phyloP scores from a whole-genome alignment of 2,329 filamentous ascomycete species.

The Calonectria multiphialidica region DNA sequence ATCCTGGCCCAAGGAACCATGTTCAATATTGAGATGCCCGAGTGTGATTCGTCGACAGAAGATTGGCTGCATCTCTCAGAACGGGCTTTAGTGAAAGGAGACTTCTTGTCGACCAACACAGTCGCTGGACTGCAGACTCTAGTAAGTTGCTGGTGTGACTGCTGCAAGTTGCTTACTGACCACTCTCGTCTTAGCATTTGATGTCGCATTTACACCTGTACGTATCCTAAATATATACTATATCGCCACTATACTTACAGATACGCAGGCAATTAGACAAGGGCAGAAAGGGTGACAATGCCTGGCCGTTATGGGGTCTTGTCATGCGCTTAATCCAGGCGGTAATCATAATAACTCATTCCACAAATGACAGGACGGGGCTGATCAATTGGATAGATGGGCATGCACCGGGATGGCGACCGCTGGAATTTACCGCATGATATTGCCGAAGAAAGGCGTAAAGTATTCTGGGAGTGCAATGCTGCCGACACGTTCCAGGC shows the following conservation, averaged over 20 bases:
- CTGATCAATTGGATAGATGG: not conserved
- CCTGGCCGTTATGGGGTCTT: not conserved
- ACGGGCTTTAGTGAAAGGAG: not conserved
- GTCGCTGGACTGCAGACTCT: not conserved
- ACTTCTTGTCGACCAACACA: not conserved
- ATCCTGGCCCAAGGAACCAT: not conserved
- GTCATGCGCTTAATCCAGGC: not conserved
- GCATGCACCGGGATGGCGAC: not conserved
- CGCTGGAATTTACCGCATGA: not conserved
- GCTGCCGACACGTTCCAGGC: not conserved
- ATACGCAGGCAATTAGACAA: not conserved
- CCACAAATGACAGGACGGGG: not conserved
- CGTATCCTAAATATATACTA: not conserved
- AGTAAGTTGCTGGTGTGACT: not conserved
- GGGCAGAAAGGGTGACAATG: not conserved
- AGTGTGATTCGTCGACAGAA: not conserved
- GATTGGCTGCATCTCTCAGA: not conserved
- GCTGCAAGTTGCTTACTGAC: not conserved
- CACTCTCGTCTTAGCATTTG: not conserved
- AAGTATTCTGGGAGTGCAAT: not conserved
- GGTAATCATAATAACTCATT: not conserved
- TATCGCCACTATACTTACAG: not conserved
- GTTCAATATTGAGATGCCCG: not conserved
- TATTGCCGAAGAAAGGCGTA: not conserved
- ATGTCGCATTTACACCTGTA: not conserved